Evolutionary conservation across 805 yeast genomes (phyloP).

Genomic region (Ogataea pilisensis): DNA sequence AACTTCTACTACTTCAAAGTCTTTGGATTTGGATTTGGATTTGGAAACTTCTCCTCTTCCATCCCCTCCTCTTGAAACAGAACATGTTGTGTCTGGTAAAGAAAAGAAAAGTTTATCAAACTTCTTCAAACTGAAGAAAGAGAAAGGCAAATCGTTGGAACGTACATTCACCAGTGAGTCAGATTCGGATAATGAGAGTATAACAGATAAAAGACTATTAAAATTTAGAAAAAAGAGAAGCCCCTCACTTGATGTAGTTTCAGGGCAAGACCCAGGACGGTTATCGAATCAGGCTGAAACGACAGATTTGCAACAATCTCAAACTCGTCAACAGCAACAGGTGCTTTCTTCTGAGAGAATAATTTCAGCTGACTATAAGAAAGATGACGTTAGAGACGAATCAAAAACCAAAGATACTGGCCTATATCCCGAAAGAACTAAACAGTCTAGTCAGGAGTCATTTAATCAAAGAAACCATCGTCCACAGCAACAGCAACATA

Average conservation of each 20-base stretch:
- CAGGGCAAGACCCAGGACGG: slow-evolving; percentile 2
- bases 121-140: slow-evolving; percentile 27
- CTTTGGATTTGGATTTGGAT: too few relatives aligned
- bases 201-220: slow-evolving; percentile 16
- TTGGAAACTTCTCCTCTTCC: slow-evolving; percentile 5
- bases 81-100: slow-evolving; percentile 3
- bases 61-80: slow-evolving; percentile 10
- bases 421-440: neutral
- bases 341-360: neutral
- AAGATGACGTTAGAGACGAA: neutral
- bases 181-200: slow-evolving; percentile 22
- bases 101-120: slow-evolving; percentile 20
- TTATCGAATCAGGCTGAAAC: neutral
- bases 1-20: neutral
- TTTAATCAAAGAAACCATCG: neutral
- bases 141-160: slow-evolving; percentile 12
- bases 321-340: neutral
- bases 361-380: neutral
- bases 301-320: neutral
- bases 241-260: neutral
- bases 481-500: slow-evolving; percentile 1
- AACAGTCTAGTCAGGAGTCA: neutral
- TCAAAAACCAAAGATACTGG: neutral
- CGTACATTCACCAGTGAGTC: slow-evolving; percentile 10
- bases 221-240: slow-evolving; percentile 5